These are phyloP conservation scores for Ceratopteris richardii DNA, from an alignment of 75 land plant species.

Conservation along the genomic window DNA sequence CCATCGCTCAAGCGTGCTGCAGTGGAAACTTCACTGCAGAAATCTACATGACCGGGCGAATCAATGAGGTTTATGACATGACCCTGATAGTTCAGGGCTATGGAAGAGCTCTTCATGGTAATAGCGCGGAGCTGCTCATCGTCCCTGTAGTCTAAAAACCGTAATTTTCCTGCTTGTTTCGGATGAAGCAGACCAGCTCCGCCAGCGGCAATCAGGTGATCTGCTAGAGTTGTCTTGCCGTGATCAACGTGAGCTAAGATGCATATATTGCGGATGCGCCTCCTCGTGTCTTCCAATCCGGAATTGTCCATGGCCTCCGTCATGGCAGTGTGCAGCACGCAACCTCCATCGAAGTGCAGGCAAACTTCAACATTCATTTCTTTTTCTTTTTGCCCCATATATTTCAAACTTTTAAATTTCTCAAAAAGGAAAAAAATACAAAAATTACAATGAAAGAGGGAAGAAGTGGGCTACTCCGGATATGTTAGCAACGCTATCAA, in stretches of 20 bases:
- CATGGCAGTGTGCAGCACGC: too few species aligned
- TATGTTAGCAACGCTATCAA: too few species aligned
- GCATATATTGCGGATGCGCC: conserved; percentile 64
- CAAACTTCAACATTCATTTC: too few species aligned
- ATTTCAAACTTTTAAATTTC: too few species aligned
- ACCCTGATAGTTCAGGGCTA: conserved; percentile 41
- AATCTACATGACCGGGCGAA: conserved; percentile 94
- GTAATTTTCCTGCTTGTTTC: conserved; percentile 62
- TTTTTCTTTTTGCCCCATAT: too few species aligned
- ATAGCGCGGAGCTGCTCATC: conserved; percentile 91
- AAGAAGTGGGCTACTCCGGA: too few species aligned
- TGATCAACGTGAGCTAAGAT: conserved; percentile 95
- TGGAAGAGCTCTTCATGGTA: conserved; percentile 94
- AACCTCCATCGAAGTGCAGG: too few species aligned
- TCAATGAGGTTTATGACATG: conserved; percentile 70
- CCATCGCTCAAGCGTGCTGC: conserved; percentile 87
- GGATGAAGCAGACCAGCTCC: conserved; percentile 70
- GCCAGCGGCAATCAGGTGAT: conserved; percentile 69
- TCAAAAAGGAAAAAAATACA: too few species aligned
- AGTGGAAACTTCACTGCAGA: conserved; percentile 89
- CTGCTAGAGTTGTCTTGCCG: conserved; percentile 90
- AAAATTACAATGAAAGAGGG: too few species aligned
- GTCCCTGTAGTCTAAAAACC: conserved; percentile 74
- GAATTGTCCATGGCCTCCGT: too few species aligned
- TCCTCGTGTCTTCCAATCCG: too few species aligned